Base-by-base conservation (phyloP, 1,284 basidiomycete species). In the Trichosporon sp. region DNA sequence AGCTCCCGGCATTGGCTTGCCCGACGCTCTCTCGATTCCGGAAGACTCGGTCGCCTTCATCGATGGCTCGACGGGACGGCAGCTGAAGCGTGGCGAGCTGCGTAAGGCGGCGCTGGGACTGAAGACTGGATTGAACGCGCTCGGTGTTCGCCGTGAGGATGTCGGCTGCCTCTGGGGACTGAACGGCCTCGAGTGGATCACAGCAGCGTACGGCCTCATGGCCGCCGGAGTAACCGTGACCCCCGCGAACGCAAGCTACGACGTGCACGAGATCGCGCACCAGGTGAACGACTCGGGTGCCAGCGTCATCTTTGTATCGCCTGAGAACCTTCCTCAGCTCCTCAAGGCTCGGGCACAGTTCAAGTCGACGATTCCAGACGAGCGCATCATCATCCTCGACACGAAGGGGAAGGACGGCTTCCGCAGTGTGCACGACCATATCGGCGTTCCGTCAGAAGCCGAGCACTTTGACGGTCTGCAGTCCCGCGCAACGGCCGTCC, bases 111-210 rank as follows among this genome's bases (percentile, higher is more conserved):
- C 88, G 0, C 80, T 88, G 13, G 80, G 84, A 2, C 79, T 90
- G 13, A 87, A 77, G 0, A 81, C 83, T 67, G 87, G 86, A 0
- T 73, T 89, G 16, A 81, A 63, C 34, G 57, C 49, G n/a, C 36
- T 69, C n/a, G 72, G 71, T 2, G 44, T 77, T 6, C 61, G 67
- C 23, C 65, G 68, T 21, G 75, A 76, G n/a, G 73, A 78, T 52
- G 72, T 75, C 0, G 72, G 66, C 5, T 73, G 71, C 36, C 67
- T 81, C 23, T 80, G 78, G 64, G 72, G 77, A 9, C 68, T 80
- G 3, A 90, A 91, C 74, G 84, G 82, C 8, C 69, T 90, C 33
- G 80, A 82, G 29, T 90, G 86, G 84, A 85, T 88, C 0, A 79
- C 88, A 52, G 82, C 85, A 10, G 72, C 87, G 3, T 84, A 86